Base-by-base conservation (phyloP, 2,329 filamentous ascomycete species). In the Emergomyces orientalis region DNA sequence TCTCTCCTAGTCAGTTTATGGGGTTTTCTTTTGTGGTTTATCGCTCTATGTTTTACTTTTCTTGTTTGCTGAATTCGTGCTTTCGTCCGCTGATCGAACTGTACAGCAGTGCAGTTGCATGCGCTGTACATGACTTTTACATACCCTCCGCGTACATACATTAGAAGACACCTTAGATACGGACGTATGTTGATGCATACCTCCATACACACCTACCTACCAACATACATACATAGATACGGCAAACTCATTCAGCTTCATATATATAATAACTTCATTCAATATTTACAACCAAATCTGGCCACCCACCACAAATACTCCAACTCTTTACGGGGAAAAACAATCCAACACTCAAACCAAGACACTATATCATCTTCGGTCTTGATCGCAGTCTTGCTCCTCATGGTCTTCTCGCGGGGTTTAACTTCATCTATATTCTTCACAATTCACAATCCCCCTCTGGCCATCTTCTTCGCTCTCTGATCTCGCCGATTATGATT, bases 401-500 rank as follows among this genome's bases (percentile, higher is more conserved):
- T n/a, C n/a, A n/a, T n/a, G n/a, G n/a, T n/a, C n/a, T n/a, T n/a
- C n/a, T n/a, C n/a, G n/a, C n/a, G n/a, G n/a, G n/a, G n/a, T n/a
- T n/a, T n/a, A n/a, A n/a, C n/a, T n/a, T n/a, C n/a, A n/a, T n/a
- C n/a, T n/a, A n/a, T 8, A 11, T 37, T 8, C 34, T 19, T 45
- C 43, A 45, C 45, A 22, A 47, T 47, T 72, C 68, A 76, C 6
- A 73, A 71, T 32, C 83, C 83, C 60, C 79, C 84, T 65, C 83
- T 77, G 2, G 84, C 83, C 77, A 86, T 83, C 74, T 86, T 86
- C 71, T 77, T 83, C 55, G 83, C 84, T 63, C 84, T 75, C 69
- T 84, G 82, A 71, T 95, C 89, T 59, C 91, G 83, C 32, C 92
- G 84, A 74, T 91, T 94, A 73, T 96, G 91, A 72, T 96, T 96